Conservation (phyloP, 345 rosid species). For the Rhizophora apiculata region DNA sequence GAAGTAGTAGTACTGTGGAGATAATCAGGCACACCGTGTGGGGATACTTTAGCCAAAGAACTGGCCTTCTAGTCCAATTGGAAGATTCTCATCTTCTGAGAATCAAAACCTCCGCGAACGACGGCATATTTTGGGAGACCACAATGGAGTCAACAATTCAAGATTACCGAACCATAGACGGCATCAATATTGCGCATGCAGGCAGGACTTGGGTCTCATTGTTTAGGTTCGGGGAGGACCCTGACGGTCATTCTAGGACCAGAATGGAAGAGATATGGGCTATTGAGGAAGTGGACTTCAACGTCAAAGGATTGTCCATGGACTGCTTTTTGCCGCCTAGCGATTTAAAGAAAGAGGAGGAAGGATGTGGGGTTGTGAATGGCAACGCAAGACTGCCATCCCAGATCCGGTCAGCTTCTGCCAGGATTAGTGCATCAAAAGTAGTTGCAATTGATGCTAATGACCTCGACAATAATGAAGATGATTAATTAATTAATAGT, state of each 20-base stretch:
- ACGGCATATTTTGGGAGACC: conserved; percentile 83
- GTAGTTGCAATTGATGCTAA: conserved; percentile 56
- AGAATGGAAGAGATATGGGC: conserved; percentile 89
- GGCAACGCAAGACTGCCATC: conserved; percentile 39
- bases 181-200: conserved; percentile 72
- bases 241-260: conserved; percentile 68
- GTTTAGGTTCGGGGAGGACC: conserved; percentile 58
- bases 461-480: conserved; percentile 27
- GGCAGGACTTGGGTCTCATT: conserved; percentile 70
- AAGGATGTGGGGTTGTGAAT: conserved; percentile 34
- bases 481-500: conserved; percentile 13
- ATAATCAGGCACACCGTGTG: conserved; percentile 75
- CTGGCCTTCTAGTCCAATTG: conserved; percentile 69
- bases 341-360: conserved; percentile 73
- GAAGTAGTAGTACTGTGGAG: conserved; percentile 70
- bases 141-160: conserved; percentile 75
- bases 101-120: conserved; percentile 49
- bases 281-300: conserved; percentile 90
- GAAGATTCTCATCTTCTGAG: conserved; percentile 81
- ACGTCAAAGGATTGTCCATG: conserved; percentile 76
- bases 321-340: conserved; percentile 93
- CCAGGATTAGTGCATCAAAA: conserved; percentile 56
- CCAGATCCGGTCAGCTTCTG: conserved; percentile 43
- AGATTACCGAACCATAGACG: conserved; percentile 73
- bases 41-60: conserved; percentile 93